Evolutionary conservation across 345 rosid genomes (phyloP), one percentile per base, ranked within the genome.

Genomic region (Lumnitzera racemosa): DNA sequence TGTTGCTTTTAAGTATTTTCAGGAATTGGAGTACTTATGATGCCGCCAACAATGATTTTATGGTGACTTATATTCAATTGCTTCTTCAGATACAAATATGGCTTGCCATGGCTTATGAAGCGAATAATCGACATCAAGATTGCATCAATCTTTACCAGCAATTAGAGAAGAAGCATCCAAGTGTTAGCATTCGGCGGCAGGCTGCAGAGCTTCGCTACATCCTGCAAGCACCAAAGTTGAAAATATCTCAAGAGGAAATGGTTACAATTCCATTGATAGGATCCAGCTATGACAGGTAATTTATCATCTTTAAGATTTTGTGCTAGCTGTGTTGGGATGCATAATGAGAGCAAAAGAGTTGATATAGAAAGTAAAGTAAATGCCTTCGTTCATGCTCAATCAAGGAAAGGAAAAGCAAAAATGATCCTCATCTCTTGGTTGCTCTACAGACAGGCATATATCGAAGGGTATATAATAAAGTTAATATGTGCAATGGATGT

Each of bases 51-150:
- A 27, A 47, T 47, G 24, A 47, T 16, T 53, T 23, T 20, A 47
- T 15, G 49, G 1, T 13, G 64, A 24, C 13, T 15, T 3, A 31
- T n/a, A 3, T 51, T n/a, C 49, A 2, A 17, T 46, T 55, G 51
- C 53, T 50, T 61, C 69, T 63, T 65, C 82, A 92, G 97, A 89
- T 92, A 71, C 98, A 92, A 75, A 87, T 92, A 73, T 92, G 98
- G 98, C 75, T 92, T 56, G 98, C 94, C 27, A 89, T 92, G 98
- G 98, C 97, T 53, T 92, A 92, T 56, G 98, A 89, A 73, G 97
- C 98, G 55, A 89, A 85, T 70, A 84, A 85, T 59, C 94, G 97
- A 52, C 96, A 87, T 23, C 67, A 63, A 7, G 97, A 92, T 69
- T 89, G 98, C 80, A 89, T 92, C 69, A 83, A 76, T 60, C 94